Base-by-base conservation (phyloP, 2,329 filamentous ascomycete genomes). In the Cadophora luteo-olivacea region DNA sequence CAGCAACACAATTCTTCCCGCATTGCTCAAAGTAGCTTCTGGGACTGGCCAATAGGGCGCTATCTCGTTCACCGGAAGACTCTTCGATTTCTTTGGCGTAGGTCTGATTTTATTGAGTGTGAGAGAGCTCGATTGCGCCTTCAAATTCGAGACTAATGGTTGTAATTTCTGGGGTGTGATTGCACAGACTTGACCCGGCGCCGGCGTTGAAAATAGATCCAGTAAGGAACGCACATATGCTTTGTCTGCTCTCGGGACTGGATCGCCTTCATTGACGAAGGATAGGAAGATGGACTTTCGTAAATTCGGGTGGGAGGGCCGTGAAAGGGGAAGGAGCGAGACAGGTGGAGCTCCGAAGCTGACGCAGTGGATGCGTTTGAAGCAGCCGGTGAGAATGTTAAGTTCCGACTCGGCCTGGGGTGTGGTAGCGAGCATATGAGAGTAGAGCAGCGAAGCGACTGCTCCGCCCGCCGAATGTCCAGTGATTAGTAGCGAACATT, bases 381-480 rank as follows among this genome's bases (percentile, higher is more conserved):
- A 96, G 79, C 84, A 89, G 1, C 84, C 84, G 0, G 91, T 89
- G 4, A 97, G 84, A 38, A 82, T 78, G 69, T 86, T 92, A 54
- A 97, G 86, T 75, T 95, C 91, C 7, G 90, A 93, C 52, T 83
- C 78, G 3, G 90, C 83, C 1, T 79, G 79, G 14, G 78, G 79
- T 0, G 84, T 85, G 2, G 81, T 83, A 2, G 88, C 83, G 49
- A 95, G 85, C 90, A 97, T 95, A 79, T 97, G 94, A 45, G 87
- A 86, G 79, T 93, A 97, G 0, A 97, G 83, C 12, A 97, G 82
- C 2, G 90, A 86, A 0, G 93, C 93, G 0, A 97, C 89, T 0
- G 94, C 94, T 2, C 94, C 94, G 19, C 93, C 94, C 0, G 94
- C 94, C 0, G 91, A 93, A 77, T 97, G 94, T 0, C 94, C 94